Evolutionary conservation across 139 green algal genomes (phyloP).

Genomic region (Dunaliella primolecta): DNA sequence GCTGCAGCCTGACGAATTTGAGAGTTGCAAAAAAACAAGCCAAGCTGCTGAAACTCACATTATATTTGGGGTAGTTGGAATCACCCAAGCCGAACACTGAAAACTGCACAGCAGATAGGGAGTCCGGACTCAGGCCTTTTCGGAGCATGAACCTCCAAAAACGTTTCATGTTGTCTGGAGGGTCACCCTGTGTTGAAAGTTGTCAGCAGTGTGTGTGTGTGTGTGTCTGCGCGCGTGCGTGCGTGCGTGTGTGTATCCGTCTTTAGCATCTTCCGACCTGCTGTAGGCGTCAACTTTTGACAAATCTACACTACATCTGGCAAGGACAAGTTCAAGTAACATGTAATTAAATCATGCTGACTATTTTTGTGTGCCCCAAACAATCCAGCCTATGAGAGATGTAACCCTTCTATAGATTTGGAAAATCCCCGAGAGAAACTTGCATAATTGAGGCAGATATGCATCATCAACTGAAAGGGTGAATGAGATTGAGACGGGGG

Average conservation of each 20-base stretch:
- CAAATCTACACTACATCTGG: neutral
- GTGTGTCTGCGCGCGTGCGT: neutral
- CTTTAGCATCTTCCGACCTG: too few relatives aligned
- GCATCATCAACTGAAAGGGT: too few relatives aligned
- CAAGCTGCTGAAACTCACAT: too few relatives aligned
- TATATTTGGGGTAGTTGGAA: conserved; percentile 91
- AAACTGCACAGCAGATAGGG: conserved; percentile 46
- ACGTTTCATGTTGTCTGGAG: conserved; percentile 78
- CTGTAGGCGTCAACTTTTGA: neutral
- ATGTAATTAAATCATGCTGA: too few relatives aligned
- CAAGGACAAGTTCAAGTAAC: neutral
- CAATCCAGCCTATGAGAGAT: too few relatives aligned
- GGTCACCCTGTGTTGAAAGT: conserved; percentile 65
- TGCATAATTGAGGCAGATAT: too few relatives aligned
- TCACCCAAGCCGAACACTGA: conserved; percentile 96
- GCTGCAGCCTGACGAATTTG: too few relatives aligned
- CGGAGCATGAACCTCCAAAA: conserved; percentile 92
- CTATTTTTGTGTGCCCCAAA: too few relatives aligned
- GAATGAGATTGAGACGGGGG: too few relatives aligned
- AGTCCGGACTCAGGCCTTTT: conserved; percentile 69
- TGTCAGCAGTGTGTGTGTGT: conserved; percentile 5
- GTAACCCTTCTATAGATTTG: too few relatives aligned
- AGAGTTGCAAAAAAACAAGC: too few relatives aligned
- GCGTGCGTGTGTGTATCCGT: neutral
- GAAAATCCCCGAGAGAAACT: too few relatives aligned